These are phyloP conservation scores for Calonectria pauciramosa DNA, from an alignment of 2,329 filamentous ascomycete species.

Conservation along the genomic window DNA sequence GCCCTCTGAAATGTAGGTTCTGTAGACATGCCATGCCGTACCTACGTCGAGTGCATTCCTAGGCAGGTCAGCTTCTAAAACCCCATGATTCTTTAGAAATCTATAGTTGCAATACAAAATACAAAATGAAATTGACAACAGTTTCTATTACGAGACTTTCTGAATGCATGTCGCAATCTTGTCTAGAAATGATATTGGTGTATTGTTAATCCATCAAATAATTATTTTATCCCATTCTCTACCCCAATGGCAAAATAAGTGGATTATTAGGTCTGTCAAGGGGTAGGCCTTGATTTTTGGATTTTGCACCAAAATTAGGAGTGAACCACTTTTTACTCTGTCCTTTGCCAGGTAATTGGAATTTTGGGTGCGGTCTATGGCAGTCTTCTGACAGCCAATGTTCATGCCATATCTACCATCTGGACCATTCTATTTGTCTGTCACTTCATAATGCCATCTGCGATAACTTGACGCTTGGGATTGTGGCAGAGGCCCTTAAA, in stretches of 20 bases:
- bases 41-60: too few species aligned
- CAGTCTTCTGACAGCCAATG: not conserved
- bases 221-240: not conserved
- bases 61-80: too few species aligned
- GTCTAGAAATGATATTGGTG: not conserved
- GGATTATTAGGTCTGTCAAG: not conserved
- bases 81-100: too few species aligned
- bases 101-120: too few species aligned
- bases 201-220: not conserved
- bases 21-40: not conserved
- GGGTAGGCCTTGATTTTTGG: not conserved
- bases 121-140: not conserved
- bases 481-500: conserved; percentile 2
- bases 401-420: too few species aligned
- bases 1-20: not conserved
- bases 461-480: conserved; percentile 2
- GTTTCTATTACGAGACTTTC: not conserved
- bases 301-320: not conserved
- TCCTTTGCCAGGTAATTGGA: not conserved
- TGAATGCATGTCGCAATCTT: not conserved
- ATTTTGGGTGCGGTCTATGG: not conserved
- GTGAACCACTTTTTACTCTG: not conserved
- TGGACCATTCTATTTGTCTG: conserved; percentile 6
- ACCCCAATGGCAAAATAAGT: not conserved
- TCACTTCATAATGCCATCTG: conserved; percentile 9